These are phyloP conservation scores for Vachellia collinsii DNA, from an alignment of 306 rosid species.

Conservation along the genomic window DNA sequence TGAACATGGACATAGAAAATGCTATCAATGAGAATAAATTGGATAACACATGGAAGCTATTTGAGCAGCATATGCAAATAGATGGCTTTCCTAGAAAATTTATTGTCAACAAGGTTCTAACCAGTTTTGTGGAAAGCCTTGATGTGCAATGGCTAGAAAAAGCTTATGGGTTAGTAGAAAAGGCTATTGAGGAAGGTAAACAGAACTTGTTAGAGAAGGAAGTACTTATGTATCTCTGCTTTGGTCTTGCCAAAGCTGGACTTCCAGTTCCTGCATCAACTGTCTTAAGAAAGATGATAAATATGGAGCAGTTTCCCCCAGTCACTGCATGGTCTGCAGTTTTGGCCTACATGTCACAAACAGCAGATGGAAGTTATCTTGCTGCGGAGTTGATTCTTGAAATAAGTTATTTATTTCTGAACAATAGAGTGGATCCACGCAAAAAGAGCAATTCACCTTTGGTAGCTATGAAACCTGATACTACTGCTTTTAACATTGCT, in stretches of 20 bases:
- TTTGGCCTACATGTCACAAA: constrained; percentile 75
- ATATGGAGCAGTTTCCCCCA: constrained; percentile 65
- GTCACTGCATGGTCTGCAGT: constrained; percentile 82
- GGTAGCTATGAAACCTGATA: constrained; percentile 76
- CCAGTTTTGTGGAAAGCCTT: constrained; percentile 61
- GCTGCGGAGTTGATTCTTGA: constrained; percentile 85
- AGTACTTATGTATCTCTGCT: constrained; percentile 71
- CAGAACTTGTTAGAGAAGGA: constrained; percentile 70
- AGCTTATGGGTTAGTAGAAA: constrained; percentile 77
- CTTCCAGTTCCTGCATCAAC: constrained; percentile 71
- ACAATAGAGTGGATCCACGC: constrained; percentile 80
- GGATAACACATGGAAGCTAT: constrained; percentile 72
- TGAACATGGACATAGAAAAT: constrained; percentile 62
- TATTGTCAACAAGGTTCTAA: constrained; percentile 59
- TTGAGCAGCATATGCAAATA: constrained; percentile 73
- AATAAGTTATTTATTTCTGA: constrained; percentile 83
- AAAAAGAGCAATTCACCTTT: constrained; percentile 73
- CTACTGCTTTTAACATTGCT: constrained; percentile 73
- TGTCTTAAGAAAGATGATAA: constrained; percentile 69
- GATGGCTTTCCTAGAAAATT: constrained; percentile 87
- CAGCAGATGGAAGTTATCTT: constrained; percentile 78
- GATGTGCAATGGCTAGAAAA: constrained; percentile 60
- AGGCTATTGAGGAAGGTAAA: constrained; percentile 59
- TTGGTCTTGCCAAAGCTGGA: constrained; percentile 71
- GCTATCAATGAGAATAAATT: constrained; percentile 57